Conservation (phyloP, 75 land plant genomes). For the Gnetum montanum region DNA sequence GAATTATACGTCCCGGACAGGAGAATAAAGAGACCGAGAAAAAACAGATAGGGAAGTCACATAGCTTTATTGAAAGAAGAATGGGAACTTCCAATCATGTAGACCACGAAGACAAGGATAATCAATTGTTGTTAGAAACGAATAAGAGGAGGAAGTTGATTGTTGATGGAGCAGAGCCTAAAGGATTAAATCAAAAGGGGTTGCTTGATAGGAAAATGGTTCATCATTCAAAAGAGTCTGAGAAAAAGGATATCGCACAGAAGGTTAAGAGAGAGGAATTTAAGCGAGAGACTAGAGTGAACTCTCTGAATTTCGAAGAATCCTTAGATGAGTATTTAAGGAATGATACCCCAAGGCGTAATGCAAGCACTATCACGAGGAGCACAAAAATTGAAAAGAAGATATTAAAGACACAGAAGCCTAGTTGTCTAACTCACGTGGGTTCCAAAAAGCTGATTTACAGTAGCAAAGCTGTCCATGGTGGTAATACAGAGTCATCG, state of each 20-base stretch:
- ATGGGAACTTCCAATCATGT: background rate
- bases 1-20: background rate
- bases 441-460: no score
- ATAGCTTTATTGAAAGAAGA: background rate
- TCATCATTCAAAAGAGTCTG: background rate
- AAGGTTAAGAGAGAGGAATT: background rate
- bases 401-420: no score
- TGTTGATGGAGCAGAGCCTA: background rate
- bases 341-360: background rate
- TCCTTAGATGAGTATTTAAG: background rate
- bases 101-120: background rate
- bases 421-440: no score
- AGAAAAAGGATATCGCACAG: no score
- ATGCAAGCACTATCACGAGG: background rate
- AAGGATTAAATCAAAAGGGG: background rate
- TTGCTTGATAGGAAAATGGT: background rate
- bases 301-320: no score
- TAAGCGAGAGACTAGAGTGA: no score
- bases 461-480: no score
- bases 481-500: no score
- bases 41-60: background rate
- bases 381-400: conserved; percentile 1
- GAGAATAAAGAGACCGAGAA: background rate
- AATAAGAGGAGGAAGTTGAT: conserved; percentile 2
- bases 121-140: background rate